Base-by-base conservation (phyloP, 2,329 filamentous ascomycete genomes). In the Anisogramma anomala region DNA sequence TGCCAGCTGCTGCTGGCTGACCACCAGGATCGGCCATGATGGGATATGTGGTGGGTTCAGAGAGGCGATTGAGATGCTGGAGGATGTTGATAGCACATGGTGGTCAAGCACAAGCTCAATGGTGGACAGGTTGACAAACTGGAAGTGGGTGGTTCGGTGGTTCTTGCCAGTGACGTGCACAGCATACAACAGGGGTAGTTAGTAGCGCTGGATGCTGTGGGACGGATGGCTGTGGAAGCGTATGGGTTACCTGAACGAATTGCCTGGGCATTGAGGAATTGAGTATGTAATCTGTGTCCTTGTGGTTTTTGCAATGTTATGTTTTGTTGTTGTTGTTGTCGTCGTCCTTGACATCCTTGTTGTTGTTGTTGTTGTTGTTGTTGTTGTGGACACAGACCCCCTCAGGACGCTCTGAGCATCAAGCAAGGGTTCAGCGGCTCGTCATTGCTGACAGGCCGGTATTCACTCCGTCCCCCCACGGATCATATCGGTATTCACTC, bases 1-100 rank as follows among this genome's bases (percentile, higher is more conserved):
- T 20, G 27, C 26, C 39, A 23, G 44, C 40, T 19, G 40, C 10
- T 15, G 42, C 34, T 23, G 40, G n/a, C n/a, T n/a, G n/a, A n/a
- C n/a, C n/a, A n/a, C n/a, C n/a, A n/a, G 41, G 23, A 34, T 47
- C 45, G n/a, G 45, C 41, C 45, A 47, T 46, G 22, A n/a, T 32
- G 19, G 27, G 5, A 9, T 23, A 9, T 23, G n/a, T 19, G 14
- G 7, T 22, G 34, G 28, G 22, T 15, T 14, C 13, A 27, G 25
- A 17, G 25, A 30, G 32, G 15, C 14, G 41, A 47, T 47, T 20
- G 45, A 17, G 18, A 34, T 28, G 28, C 14, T 35, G 30, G 19
- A 11, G 15, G 14, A 17, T 28, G 25, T 36, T 19, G 37, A 41
- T 34, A 32, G 34, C 14, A 9, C 22, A 23, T 23, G 22, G 22